Evolutionary conservation across 1,284 basidiomycete species (phyloP), one percentile per base, ranked within the genome.

Genomic region (Cryptococcus sp.): DNA sequence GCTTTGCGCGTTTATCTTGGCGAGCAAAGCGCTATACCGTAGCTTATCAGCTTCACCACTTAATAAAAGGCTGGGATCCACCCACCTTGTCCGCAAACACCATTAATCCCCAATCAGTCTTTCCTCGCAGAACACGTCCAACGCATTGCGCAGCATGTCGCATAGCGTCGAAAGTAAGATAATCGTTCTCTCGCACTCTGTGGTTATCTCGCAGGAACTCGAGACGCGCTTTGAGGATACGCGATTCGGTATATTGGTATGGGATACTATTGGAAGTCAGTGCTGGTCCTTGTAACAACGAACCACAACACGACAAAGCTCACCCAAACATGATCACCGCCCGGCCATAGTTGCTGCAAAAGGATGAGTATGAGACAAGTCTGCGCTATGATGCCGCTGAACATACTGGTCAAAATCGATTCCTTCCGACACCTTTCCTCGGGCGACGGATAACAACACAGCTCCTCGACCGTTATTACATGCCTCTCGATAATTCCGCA

Each of bases 251-350:
- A 72, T 99, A 99, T 78, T 99, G 95, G 71, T 98, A 98, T 4
- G 94, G 94, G 29, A 98, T 91, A 22, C 93, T 92, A 73, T 17
- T 38, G 23, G 54, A 57, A 51, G 52, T 39, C 5, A 5, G 16
- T 15, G 5, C 29, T 4, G 15, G 29, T 20, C 34, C 37, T 13
- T 10, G 23, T 10, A 23, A 4, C 5, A 16, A 8, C n/a, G 3
- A 15, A 19, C 13, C 5, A n/a, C 40, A 10, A 22, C 19, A 13
- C 4, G 15, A 53, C 39, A 43, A 16, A 19, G 73, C 85, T 57
- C 73, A 92, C 91, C 93, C 96, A 80, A 99, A 99, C 96, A 99
- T 99, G 77, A 99, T 93, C 72, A 99, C 96, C 65, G 96, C 96
- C 54, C 96, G 86, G 7, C 96, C 96, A 74, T 99, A 99, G 75